Percentiles rank a stretch among this genome's conserved stretches.
Evolutionary conservation across 2,329 filamentous ascomycete species (phyloP).

Genomic region (Claviceps lovelessii): DNA sequence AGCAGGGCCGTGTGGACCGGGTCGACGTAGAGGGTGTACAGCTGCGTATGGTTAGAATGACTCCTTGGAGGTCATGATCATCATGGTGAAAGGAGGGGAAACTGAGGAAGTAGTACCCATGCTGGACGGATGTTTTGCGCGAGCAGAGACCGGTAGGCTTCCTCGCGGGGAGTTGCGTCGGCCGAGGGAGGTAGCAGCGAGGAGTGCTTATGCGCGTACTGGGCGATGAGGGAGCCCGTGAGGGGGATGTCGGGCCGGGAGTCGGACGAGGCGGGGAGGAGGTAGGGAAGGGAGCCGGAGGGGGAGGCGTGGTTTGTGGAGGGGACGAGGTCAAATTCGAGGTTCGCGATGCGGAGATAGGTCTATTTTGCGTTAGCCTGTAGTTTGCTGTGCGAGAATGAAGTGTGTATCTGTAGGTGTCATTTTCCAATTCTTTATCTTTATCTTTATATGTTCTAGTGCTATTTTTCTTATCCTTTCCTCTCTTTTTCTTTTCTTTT

Average conservation of each 20-base stretch:
- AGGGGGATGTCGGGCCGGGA: slow-evolving; percentile 37
- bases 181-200: slow-evolving; percentile 25
- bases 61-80: too few relatives aligned
- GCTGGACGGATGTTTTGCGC: slow-evolving; percentile 68
- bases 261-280: slow-evolving; percentile 41
- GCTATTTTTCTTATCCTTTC: not conserved
- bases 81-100: not conserved
- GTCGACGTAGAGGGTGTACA: slow-evolving; percentile 70
- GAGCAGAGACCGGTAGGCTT: slow-evolving; percentile 66
- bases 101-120: slow-evolving; percentile 44
- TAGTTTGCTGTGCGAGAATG: not conserved
- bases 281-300: slow-evolving; percentile 73
- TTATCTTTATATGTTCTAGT: not conserved
- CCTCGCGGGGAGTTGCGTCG: slow-evolving; percentile 41
- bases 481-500: not conserved
- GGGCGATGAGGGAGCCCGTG: slow-evolving; percentile 44
- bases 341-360: slow-evolving; percentile 62
- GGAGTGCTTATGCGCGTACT: slow-evolving; percentile 44
- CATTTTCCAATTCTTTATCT: too few relatives aligned
- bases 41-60: slow-evolving; percentile 25
- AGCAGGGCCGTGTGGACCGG: slow-evolving; percentile 55
- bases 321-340: slow-evolving; percentile 51
- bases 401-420: too few relatives aligned
- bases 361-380: slow-evolving; percentile 29
- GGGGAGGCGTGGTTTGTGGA: slow-evolving; percentile 93